Percentiles rank a stretch among this genome's conserved stretches.
These are phyloP conservation scores for Magnusiomyces fungicola DNA, from an alignment of 1,139 yeast species.

Conservation along the genomic window DNA sequence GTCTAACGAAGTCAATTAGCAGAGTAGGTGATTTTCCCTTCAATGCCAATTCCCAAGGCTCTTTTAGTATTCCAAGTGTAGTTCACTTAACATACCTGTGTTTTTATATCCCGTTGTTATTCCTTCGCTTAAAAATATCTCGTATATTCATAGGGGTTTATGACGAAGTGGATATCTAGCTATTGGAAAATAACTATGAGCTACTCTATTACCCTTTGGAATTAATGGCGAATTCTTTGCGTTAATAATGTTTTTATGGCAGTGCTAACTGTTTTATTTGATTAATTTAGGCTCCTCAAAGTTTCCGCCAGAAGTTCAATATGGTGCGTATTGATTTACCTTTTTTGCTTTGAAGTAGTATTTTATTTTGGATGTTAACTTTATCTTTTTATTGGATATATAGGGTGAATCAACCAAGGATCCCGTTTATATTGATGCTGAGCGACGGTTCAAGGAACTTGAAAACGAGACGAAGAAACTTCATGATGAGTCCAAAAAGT, in stretches of 20 bases:
- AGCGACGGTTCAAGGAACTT: conserved; percentile 86
- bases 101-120: neutral
- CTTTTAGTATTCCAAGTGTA: too few species aligned
- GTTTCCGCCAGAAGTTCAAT: conserved; percentile 35
- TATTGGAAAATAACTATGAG: too few species aligned
- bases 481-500: conserved; percentile 83
- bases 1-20: conserved; percentile 75
- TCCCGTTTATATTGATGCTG: conserved; percentile 90
- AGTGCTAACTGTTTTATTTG: neutral
- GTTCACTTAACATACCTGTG: too few species aligned
- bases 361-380: neutral
- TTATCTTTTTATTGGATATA: conserved; percentile 30
- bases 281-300: conserved; percentile 43
- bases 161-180: neutral
- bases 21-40: conserved; percentile 37
- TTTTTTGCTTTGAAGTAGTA: neutral
- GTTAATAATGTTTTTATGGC: too few species aligned
- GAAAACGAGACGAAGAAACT: conserved; percentile 84
- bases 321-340: conserved; percentile 23
- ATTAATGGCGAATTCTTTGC: too few species aligned
- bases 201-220: too few species aligned
- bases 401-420: conserved; percentile 81
- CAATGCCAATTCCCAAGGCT: neutral
- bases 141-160: neutral
- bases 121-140: neutral